Evolutionary conservation across 768 basidiomycete species (phyloP).

Genomic region (Trametes maxima): DNA sequence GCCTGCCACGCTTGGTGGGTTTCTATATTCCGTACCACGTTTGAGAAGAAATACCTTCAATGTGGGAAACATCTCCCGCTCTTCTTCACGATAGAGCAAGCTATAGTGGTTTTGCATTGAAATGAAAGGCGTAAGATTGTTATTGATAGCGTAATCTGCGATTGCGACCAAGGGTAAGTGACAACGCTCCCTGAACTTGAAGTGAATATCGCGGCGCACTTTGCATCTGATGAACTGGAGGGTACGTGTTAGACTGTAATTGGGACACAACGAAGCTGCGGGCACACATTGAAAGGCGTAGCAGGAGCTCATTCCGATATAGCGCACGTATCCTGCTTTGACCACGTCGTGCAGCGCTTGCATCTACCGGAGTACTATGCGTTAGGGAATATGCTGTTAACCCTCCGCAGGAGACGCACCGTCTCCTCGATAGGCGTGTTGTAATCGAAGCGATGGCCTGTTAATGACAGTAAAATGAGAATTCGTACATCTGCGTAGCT

Average conservation of each 20-base stretch:
- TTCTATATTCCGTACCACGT: not conserved
- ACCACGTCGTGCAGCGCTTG: conserved; percentile 48
- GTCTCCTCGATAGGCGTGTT: conserved; percentile 46
- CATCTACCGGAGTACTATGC: conserved; percentile 32
- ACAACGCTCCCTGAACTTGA: too few relatives aligned
- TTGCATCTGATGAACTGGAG: conserved; percentile 38
- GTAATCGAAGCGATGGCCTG: conserved; percentile 30
- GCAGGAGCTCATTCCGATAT: conserved; percentile 44
- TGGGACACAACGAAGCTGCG: not conserved
- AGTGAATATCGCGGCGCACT: conserved; percentile 27
- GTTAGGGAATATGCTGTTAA: not conserved
- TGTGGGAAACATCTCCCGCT: conserved; percentile 52
- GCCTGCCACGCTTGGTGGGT: conserved; percentile 13
- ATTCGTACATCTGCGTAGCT: not conserved
- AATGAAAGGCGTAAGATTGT: conserved; percentile 55
- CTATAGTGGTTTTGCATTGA: conserved; percentile 67
- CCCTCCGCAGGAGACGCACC: conserved; percentile 13
- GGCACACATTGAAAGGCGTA: conserved; percentile 38
- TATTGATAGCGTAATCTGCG: conserved; percentile 43
- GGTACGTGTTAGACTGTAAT: not conserved
- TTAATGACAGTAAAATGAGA: not conserved
- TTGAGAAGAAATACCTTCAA: conserved; percentile 26
- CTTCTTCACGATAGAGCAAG: conserved; percentile 62
- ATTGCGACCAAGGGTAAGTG: conserved; percentile 2
- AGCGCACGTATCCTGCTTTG: conserved; percentile 45